Evolutionary conservation across 306 rosid genomes (phyloP), one percentile per base, ranked within the genome.

Genomic region (Trichosanthes cucumerina): DNA sequence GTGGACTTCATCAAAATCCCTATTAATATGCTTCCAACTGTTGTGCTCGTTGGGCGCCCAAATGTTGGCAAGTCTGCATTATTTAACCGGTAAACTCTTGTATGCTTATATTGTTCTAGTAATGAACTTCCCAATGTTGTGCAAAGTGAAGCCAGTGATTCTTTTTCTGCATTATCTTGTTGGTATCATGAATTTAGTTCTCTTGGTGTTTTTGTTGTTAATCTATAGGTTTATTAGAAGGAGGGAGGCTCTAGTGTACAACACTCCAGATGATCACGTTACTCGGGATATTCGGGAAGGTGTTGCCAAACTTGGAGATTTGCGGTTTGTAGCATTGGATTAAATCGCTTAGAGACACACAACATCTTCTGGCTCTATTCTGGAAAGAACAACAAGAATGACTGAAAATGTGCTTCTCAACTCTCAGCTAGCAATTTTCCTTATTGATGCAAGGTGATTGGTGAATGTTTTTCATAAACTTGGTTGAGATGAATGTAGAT

Each of bases 171-270:
- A 16, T n/a, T 47, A 10, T 79, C 36, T 63, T 60, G 19, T 44
- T 54, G 15, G 12, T 41, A 16, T 33, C 9, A 52, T 33, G 16
- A 46, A 41, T 57, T 79, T 46, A n/a, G 9, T 34, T 28, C 12
- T n/a, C 28, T 24, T 36, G 16, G 14, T 62, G 9, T 71, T 0
- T 49, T 64, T 39, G 31, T 58, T 78, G 7, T 46, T n/a, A 21
- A 57, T 44, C 38, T 75, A 60, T 78, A 91, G 96, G n/a, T 86
- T 95, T 26, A 92, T 95, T 79, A 86, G 88, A 68, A 84, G 98
- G 86, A 89, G n/a, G 97, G 98, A 95, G 85, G 97, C 98, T 34
- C 93, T 95, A n/a, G 98, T 95, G 3, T 91, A 88, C 84, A 95
- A 95, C 82, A 95, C 98, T 4, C 98, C 97, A 0, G 83, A 89